phyloP scores from a whole-genome alignment of 1,284 basidiomycete genomes.

The Hypsizygus ulmarius region DNA sequence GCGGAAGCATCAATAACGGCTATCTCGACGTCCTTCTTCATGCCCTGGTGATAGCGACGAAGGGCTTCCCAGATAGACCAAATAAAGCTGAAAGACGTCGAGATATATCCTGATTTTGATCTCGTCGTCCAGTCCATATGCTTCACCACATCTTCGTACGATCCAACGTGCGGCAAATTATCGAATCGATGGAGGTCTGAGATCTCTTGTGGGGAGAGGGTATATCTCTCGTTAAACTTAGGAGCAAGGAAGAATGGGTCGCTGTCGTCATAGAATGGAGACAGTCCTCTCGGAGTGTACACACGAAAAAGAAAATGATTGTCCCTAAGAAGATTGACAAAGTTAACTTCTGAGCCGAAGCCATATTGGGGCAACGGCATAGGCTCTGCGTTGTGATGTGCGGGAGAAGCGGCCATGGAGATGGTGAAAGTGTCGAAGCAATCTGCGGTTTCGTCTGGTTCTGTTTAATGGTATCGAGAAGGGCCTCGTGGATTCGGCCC shows the following conservation, averaged over 20 bases:
- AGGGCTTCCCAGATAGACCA: slow-evolving; percentile 81
- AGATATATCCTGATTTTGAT: slow-evolving; percentile 62
- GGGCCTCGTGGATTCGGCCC: slow-evolving; percentile 28
- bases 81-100: slow-evolving; percentile 72
- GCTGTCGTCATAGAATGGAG: slow-evolving; percentile 48
- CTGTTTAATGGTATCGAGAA: slow-evolving; percentile 22
- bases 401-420: slow-evolving; percentile 7
- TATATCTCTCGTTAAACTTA: slow-evolving; percentile 53
- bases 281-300: slow-evolving; percentile 63
- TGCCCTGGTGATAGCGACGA: slow-evolving; percentile 61
- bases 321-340: slow-evolving; percentile 54
- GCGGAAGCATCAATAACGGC: slow-evolving; percentile 69
- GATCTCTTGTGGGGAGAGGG: slow-evolving; percentile 37
- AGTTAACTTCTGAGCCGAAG: slow-evolving; percentile 60
- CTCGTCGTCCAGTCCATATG: slow-evolving; percentile 78
- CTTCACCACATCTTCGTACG: slow-evolving; percentile 59
- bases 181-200: slow-evolving; percentile 14
- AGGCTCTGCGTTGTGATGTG: slow-evolving; percentile 8
- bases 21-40: slow-evolving; percentile 74
- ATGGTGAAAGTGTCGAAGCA: slow-evolving; percentile 8
- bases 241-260: slow-evolving; percentile 65
- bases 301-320: slow-evolving; percentile 77
- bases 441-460: slow-evolving; percentile 5
- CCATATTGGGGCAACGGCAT: slow-evolving; percentile 64
- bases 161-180: slow-evolving; percentile 32